phyloP scores from a whole-genome alignment of 2,329 filamentous ascomycete species.

The Purpureocillium lavendulum region DNA sequence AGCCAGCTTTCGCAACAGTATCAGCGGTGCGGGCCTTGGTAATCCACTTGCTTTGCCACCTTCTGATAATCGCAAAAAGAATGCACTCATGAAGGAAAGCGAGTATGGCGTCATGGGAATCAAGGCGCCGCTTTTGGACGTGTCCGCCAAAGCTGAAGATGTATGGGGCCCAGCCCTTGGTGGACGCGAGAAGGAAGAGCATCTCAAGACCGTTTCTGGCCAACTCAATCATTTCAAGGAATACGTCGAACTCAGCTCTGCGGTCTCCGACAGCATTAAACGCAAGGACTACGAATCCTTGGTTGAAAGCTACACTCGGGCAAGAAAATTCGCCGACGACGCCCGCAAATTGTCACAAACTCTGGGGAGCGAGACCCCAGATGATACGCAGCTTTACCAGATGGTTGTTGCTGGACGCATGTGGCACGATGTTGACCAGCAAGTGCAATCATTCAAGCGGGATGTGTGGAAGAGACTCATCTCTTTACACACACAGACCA shows the following conservation, averaged over 20 bases:
- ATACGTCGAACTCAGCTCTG: constrained; percentile 71
- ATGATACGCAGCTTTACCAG: constrained; percentile 74
- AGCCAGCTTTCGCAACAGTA: constrained; percentile 52
- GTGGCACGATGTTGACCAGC: constrained; percentile 89
- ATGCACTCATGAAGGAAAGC: constrained; percentile 84
- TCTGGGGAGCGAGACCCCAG: constrained; percentile 47
- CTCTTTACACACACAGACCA: constrained; percentile 51
- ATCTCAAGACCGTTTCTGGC: constrained; percentile 67
- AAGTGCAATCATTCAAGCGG: constrained; percentile 79
- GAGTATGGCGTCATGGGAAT: constrained; percentile 86
- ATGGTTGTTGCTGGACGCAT: constrained; percentile 84
- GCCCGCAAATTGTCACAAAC: constrained; percentile 60
- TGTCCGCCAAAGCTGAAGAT: constrained; percentile 89
- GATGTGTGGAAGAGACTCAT: constrained; percentile 80
- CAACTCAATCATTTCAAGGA: constrained; percentile 73
- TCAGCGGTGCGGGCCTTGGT: constrained; percentile 25
- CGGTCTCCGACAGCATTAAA: constrained; percentile 77
- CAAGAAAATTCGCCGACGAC: constrained; percentile 74
- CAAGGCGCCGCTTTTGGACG: constrained; percentile 78
- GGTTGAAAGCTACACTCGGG: constrained; percentile 77
- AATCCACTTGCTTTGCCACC: constrained; percentile 28
- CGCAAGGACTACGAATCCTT: constrained; percentile 83
- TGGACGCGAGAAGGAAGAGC: constrained; percentile 84
- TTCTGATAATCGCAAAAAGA: constrained; percentile 65
- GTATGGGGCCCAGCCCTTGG: constrained; percentile 94